Evolutionary conservation across 2,329 filamentous ascomycete species (phyloP).

Genomic region (Annulohypoxylon truncatum): DNA sequence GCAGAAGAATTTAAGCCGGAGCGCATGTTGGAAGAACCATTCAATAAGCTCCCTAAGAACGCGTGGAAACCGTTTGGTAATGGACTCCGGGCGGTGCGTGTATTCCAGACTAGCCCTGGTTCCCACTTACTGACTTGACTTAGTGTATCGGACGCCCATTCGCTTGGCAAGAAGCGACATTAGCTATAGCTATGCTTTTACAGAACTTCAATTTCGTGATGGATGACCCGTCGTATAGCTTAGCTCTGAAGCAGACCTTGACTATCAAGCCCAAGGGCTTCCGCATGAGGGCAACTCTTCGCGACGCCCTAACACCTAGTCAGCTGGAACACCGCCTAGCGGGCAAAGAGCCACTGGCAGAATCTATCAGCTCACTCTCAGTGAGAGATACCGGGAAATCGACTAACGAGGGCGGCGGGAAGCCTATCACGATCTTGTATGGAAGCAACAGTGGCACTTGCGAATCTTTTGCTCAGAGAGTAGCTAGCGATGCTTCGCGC

Average conservation of each 20-base stretch:
- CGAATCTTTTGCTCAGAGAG: constrained; percentile 72
- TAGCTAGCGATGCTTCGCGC: constrained; percentile 68
- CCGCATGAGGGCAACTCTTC: constrained; percentile 61
- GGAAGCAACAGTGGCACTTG: constrained; percentile 82
- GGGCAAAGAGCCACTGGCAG: constrained; percentile 43
- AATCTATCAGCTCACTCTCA: constrained; percentile 19
- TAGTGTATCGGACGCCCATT: constrained; percentile 78
- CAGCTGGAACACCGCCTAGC: constrained; percentile 60
- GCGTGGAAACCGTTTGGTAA: constrained; percentile 82
- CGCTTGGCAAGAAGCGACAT: constrained; percentile 77
- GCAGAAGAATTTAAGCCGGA: constrained; percentile 76
- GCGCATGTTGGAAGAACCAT: constrained; percentile 76
- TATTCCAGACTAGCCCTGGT: neutral
- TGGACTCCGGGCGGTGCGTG: constrained; percentile 64
- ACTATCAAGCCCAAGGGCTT: constrained; percentile 66
- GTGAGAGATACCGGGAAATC: constrained; percentile 15
- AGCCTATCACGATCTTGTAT: constrained; percentile 73
- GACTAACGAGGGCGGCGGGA: constrained; percentile 42
- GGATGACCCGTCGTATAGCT: constrained; percentile 64
- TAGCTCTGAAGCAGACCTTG: constrained; percentile 60
- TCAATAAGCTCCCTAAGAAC: constrained; percentile 71
- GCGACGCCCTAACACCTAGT: constrained; percentile 58
- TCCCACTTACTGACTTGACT: constrained; percentile 3
- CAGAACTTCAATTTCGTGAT: constrained; percentile 72
- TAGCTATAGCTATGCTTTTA: constrained; percentile 67